phyloP scores from a whole-genome alignment of 2,329 filamentous ascomycete species.

The Thelonectria discophora region DNA sequence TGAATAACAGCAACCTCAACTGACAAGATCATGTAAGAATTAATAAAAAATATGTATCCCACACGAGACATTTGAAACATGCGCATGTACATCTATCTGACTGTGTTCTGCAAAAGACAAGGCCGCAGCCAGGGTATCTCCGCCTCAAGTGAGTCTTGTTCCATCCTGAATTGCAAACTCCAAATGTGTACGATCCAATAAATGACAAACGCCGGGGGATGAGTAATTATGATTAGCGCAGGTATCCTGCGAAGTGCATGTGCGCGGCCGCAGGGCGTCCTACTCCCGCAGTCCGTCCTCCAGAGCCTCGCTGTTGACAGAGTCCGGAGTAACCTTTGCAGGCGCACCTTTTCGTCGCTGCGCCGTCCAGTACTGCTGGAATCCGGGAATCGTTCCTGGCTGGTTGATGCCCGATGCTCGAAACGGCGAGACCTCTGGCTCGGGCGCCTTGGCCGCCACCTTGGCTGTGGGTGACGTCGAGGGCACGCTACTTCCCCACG shows the following conservation, averaged over 20 bases:
- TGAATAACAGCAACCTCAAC: slow-evolving; percentile 38
- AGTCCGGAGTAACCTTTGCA: slow-evolving; percentile 65
- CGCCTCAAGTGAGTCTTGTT: slow-evolving; percentile 28
- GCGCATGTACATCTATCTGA: slow-evolving; percentile 14
- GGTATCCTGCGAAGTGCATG: neutral
- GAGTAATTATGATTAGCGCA: slow-evolving; percentile 20
- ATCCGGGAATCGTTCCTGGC: slow-evolving; percentile 76
- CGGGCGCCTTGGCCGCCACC: slow-evolving; percentile 31
- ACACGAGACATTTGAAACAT: slow-evolving; percentile 6
- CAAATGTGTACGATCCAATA: slow-evolving; percentile 21
- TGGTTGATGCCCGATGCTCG: slow-evolving; percentile 81
- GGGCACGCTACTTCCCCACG: slow-evolving; percentile 49
- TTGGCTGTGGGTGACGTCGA: slow-evolving; percentile 22
- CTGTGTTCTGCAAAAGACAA: slow-evolving; percentile 27
- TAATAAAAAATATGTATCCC: slow-evolving; percentile 10
- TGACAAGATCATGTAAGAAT: slow-evolving; percentile 2
- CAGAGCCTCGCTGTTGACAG: slow-evolving; percentile 68
- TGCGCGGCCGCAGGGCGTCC: slow-evolving; percentile 5
- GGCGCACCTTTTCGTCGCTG: slow-evolving; percentile 62
- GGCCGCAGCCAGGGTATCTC: slow-evolving; percentile 44
- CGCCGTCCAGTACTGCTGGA: slow-evolving; percentile 65
- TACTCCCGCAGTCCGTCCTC: slow-evolving; percentile 61
- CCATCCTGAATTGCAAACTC: slow-evolving; percentile 33
- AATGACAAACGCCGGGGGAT: slow-evolving; percentile 31
- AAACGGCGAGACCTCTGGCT: slow-evolving; percentile 51